phyloP scores from a whole-genome alignment of 805 yeast genomes.

The Teunomyces aglyptinius region DNA sequence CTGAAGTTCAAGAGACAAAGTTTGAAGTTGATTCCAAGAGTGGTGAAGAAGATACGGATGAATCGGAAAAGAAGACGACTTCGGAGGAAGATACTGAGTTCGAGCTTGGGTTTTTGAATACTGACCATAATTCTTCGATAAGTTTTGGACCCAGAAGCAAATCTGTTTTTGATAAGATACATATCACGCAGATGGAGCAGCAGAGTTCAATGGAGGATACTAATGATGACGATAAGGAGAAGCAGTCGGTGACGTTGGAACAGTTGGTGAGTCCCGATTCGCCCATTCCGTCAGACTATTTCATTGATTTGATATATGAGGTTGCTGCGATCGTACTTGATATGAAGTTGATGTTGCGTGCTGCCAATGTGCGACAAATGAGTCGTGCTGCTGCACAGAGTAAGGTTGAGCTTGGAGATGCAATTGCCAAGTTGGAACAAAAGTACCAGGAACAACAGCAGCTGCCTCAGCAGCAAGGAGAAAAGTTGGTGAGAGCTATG shows the following conservation, averaged over 20 bases:
- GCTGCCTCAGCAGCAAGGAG: neutral
- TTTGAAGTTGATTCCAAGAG: neutral
- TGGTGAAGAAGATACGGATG: constrained; percentile 21
- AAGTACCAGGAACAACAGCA: constrained; percentile 9
- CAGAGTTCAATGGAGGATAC: constrained; percentile 13
- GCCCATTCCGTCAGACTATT: constrained; percentile 52
- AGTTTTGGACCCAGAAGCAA: constrained; percentile 12
- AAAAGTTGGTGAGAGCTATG: neutral
- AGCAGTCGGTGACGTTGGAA: constrained; percentile 46
- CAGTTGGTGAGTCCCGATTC: constrained; percentile 55
- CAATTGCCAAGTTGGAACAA: constrained; percentile 21
- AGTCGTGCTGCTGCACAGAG: constrained; percentile 34
- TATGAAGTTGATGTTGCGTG: constrained; percentile 57
- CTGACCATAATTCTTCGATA: constrained; percentile 13
- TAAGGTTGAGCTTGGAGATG: constrained; percentile 24
- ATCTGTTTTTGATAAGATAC: constrained; percentile 34
- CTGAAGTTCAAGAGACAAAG: neutral
- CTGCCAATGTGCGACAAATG: constrained; percentile 55
- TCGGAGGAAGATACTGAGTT: constrained; percentile 29
- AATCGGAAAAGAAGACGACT: constrained; percentile 21
- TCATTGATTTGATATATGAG: constrained; percentile 61
- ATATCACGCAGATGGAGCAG: neutral
- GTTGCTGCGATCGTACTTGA: constrained; percentile 62
- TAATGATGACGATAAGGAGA: constrained; percentile 18
- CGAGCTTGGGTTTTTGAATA: constrained; percentile 31